Evolutionary conservation across 1,284 basidiomycete genomes (phyloP).

Genomic region (Cystobasidium pallidum): DNA sequence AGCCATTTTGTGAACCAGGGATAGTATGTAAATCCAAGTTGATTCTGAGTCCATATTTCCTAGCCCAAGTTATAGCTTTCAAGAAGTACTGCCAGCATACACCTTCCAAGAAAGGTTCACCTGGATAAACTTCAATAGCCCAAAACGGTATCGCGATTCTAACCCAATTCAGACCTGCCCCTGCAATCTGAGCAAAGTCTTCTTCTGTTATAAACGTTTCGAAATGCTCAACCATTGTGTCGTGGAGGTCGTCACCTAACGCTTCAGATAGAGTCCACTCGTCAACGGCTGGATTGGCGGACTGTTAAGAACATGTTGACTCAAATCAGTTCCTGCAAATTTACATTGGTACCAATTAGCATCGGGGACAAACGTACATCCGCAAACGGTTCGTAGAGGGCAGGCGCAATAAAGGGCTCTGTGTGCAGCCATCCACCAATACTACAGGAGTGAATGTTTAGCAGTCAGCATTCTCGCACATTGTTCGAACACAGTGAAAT

Average conservation of each 20-base stretch:
- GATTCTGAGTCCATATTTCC: conserved; percentile 52
- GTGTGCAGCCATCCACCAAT: conserved; percentile 75
- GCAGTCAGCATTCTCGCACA: background rate
- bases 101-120: conserved; percentile 75
- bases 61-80: conserved; percentile 60
- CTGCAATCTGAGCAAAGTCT: conserved; percentile 85
- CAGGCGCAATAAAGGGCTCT: conserved; percentile 83
- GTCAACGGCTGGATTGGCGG: conserved; percentile 64
- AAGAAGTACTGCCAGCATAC: conserved; percentile 65
- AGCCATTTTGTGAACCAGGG: conserved; percentile 48
- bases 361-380: conserved; percentile 50
- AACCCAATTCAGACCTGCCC: conserved; percentile 63
- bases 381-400: conserved; percentile 74
- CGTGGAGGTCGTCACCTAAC: conserved; percentile 66
- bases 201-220: conserved; percentile 82
- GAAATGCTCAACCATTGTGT: conserved; percentile 70
- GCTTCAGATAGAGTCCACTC: conserved; percentile 73
- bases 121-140: conserved; percentile 67
- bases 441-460: background rate
- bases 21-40: conserved; percentile 52
- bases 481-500: background rate
- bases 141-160: conserved; percentile 75
- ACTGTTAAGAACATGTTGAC: conserved; percentile 54
- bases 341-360: too few relatives aligned
- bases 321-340: background rate